Evolutionary conservation across 306 rosid genomes (phyloP).

Genomic region (Delonix regia): DNA sequence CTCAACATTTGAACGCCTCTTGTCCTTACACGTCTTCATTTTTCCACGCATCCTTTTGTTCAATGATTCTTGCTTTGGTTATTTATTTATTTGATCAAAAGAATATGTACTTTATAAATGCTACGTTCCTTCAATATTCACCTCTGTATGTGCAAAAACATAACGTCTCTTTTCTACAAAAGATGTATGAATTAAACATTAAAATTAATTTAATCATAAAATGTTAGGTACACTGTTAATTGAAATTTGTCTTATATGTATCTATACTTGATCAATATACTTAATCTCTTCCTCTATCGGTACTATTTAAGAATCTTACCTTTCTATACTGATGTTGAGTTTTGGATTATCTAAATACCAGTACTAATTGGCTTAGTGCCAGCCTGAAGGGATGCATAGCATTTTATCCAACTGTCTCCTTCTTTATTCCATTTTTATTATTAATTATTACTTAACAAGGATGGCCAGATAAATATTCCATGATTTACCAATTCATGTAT

Average conservation of each 20-base stretch:
- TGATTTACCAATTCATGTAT: neutral
- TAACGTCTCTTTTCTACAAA: constrained; percentile 4
- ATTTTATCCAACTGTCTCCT: neutral
- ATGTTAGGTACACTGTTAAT: no score
- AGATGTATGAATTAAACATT: no score
- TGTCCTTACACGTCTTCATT: neutral
- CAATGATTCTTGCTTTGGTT: constrained; percentile 25
- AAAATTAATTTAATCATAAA: no score
- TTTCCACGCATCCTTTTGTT: neutral
- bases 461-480: constrained; percentile 5
- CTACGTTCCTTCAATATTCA: constrained; percentile 17
- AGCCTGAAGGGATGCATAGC: neutral
- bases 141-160: constrained; percentile 18
- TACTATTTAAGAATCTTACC: no score
- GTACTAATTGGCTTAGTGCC: constrained; percentile 1
- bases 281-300: no score
- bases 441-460: constrained; percentile 5
- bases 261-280: neutral
- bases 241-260: neutral
- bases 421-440: constrained; percentile 26
- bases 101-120: constrained; percentile 32
- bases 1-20: neutral
- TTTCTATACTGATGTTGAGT: no score
- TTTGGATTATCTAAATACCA: constrained; percentile 9
- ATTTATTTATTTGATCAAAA: constrained; percentile 20